Percentiles rank a stretch among this genome's conserved stretches.
Evolutionary conservation across 2,329 filamentous ascomycete species (phyloP).

Genomic region (Ophiostoma quercus): DNA sequence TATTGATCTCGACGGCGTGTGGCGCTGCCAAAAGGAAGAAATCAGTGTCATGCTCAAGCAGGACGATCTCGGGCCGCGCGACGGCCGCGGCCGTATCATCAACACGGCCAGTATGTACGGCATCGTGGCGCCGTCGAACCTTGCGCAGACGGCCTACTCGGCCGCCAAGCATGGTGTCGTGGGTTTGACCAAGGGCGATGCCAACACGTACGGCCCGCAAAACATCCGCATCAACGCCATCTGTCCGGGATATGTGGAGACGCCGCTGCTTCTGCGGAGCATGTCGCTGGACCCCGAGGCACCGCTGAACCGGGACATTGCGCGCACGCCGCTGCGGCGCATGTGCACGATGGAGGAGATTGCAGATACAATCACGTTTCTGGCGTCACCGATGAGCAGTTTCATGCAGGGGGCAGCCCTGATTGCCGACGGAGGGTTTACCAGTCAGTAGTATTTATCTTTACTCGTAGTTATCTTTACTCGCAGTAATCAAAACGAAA

Average conservation of each 20-base stretch:
- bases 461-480: too few species aligned
- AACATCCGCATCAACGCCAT: constrained; percentile 57
- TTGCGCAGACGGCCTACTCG: constrained; percentile 44
- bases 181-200: constrained; percentile 51
- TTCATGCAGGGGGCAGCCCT: constrained; percentile 47
- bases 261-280: constrained; percentile 29
- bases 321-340: constrained; percentile 44
- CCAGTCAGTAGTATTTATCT: constrained; percentile 22
- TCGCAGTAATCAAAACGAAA: too few species aligned
- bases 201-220: constrained; percentile 45
- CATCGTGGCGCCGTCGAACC: constrained; percentile 36
- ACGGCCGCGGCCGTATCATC: constrained; percentile 48
- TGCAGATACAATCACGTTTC: constrained; percentile 47
- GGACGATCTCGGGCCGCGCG: constrained; percentile 37
- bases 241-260: constrained; percentile 42
- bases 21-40: constrained; percentile 52
- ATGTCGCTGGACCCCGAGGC: constrained; percentile 33
- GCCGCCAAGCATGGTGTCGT: constrained; percentile 51
- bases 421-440: constrained; percentile 45
- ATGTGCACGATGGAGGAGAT: constrained; percentile 48
- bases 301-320: constrained; percentile 34
- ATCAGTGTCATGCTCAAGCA: constrained; percentile 48
- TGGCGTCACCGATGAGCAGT: constrained; percentile 49
- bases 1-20: constrained; percentile 53
- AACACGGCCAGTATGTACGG: constrained; percentile 51